Percentiles rank a stretch among this genome's conserved stretches.
Evolutionary conservation across 2,329 filamentous ascomycete species (phyloP).

Genomic region (Epichloe sibirici): DNA sequence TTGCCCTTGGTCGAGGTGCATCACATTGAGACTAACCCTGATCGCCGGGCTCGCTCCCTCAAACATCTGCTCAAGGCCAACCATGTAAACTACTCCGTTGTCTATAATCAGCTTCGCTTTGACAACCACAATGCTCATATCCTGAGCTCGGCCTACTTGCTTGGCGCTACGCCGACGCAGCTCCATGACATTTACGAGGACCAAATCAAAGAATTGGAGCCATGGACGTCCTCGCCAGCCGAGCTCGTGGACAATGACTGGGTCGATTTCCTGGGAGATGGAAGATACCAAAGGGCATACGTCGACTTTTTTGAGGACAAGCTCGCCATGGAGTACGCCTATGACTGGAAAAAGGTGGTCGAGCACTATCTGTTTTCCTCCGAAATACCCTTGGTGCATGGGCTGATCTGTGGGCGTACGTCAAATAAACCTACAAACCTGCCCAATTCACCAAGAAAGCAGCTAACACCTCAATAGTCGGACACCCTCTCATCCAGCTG

Average conservation of each 20-base stretch:
- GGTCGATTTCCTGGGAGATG: slow-evolving; percentile 70
- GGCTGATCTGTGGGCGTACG: slow-evolving; percentile 67
- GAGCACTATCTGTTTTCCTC: slow-evolving; percentile 64
- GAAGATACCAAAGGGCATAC: slow-evolving; percentile 75
- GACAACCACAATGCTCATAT: slow-evolving; percentile 80
- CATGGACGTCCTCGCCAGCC: slow-evolving; percentile 72
- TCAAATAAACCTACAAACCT: not conserved
- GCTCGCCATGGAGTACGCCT: slow-evolving; percentile 57
- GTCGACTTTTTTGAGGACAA: slow-evolving; percentile 95
- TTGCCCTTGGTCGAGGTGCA: slow-evolving; percentile 61
- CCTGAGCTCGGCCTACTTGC: slow-evolving; percentile 71
- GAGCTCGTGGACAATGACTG: slow-evolving; percentile 79
- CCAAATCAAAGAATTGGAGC: slow-evolving; percentile 58
- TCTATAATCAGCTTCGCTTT: slow-evolving; percentile 62
- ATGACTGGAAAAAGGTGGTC: slow-evolving; percentile 74
- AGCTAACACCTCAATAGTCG: slow-evolving; percentile 42
- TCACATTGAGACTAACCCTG: slow-evolving; percentile 66
- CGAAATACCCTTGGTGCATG: slow-evolving; percentile 67
- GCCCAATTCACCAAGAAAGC: not conserved
- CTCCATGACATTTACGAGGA: slow-evolving; percentile 72
- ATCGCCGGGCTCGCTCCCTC: slow-evolving; percentile 68
- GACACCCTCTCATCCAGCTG: slow-evolving; percentile 85
- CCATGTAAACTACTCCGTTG: slow-evolving; percentile 76
- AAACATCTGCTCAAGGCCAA: slow-evolving; percentile 89
- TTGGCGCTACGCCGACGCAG: slow-evolving; percentile 63